These are phyloP conservation scores for Cronartium quercuum DNA, from an alignment of 1,284 basidiomycete genomes.

Conservation along the genomic window DNA sequence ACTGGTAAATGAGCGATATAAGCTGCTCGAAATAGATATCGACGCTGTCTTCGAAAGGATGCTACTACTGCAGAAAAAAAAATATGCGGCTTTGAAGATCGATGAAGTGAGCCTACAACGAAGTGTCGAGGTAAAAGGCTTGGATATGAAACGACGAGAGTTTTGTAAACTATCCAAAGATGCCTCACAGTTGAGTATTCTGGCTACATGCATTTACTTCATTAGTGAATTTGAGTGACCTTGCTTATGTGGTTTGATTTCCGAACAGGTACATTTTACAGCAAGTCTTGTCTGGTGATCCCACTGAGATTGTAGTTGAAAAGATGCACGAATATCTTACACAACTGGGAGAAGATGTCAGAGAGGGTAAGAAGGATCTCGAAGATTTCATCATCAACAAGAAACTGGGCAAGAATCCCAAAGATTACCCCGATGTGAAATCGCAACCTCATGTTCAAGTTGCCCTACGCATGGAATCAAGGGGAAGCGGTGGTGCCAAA, in stretches of 20 bases:
- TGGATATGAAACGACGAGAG: slow-evolving; percentile 98
- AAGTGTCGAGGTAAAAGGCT: slow-evolving; percentile 75
- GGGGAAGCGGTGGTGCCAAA: slow-evolving; percentile 66
- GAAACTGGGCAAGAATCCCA: slow-evolving; percentile 86
- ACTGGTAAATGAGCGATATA: slow-evolving; percentile 90
- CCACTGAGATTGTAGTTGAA: slow-evolving; percentile 80
- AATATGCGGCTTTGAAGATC: slow-evolving; percentile 94
- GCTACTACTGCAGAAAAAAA: slow-evolving; percentile 94
- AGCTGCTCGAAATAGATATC: slow-evolving; percentile 90
- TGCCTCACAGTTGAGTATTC: slow-evolving; percentile 69
- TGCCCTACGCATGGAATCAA: slow-evolving; percentile 80
- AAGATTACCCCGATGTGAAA: slow-evolving; percentile 93
- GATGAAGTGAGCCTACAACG: slow-evolving; percentile 50
- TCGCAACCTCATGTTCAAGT: slow-evolving; percentile 95
- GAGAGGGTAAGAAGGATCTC: slow-evolving; percentile 66
- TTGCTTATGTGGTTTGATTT: background rate
- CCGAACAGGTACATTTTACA: slow-evolving; percentile 69
- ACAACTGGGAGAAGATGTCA: slow-evolving; percentile 67
- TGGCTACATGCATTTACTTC: background rate
- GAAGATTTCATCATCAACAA: slow-evolving; percentile 95
- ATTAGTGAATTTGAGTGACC: background rate
- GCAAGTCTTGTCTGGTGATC: slow-evolving; percentile 83
- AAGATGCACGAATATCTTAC: slow-evolving; percentile 88
- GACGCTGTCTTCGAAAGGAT: slow-evolving; percentile 91
- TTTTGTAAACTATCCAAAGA: slow-evolving; percentile 87